A percentile compares a stretch with the other conserved stretches of the same genome.
phyloP scores from a whole-genome alignment of 345 rosid species.

The Durio zibethinus region DNA sequence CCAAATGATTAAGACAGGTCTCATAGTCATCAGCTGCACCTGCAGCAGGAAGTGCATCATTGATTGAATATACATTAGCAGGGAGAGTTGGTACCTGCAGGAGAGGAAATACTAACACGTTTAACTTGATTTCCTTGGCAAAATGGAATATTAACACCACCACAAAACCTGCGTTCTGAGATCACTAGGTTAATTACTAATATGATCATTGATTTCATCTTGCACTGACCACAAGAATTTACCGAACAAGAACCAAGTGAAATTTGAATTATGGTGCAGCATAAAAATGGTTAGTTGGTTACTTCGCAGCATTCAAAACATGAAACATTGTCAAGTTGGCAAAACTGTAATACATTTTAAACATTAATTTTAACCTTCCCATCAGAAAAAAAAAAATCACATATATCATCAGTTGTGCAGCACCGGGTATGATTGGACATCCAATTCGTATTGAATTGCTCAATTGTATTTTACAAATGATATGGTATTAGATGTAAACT shows the following conservation, averaged over 20 bases:
- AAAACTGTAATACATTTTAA: not conserved
- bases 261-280: not conserved
- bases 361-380: not conserved
- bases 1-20: constrained; percentile 62
- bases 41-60: constrained; percentile 67
- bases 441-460: not conserved
- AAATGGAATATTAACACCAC: not conserved
- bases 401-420: not conserved
- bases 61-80: constrained; percentile 69
- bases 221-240: not conserved
- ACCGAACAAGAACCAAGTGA: not conserved
- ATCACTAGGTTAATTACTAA: not conserved
- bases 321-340: not conserved
- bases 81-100: constrained; percentile 62
- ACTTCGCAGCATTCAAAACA: not conserved
- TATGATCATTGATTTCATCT: not conserved
- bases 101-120: not conserved
- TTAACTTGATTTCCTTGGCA: not conserved
- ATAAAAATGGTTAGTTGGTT: not conserved
- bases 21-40: constrained; percentile 91
- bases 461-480: not conserved
- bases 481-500: not conserved
- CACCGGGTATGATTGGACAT: not conserved
- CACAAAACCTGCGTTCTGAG: not conserved
- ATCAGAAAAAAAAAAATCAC: not conserved